Base-by-base conservation (phyloP, 2,329 filamentous ascomycete genomes). In the Trichoderma simmonsii region DNA sequence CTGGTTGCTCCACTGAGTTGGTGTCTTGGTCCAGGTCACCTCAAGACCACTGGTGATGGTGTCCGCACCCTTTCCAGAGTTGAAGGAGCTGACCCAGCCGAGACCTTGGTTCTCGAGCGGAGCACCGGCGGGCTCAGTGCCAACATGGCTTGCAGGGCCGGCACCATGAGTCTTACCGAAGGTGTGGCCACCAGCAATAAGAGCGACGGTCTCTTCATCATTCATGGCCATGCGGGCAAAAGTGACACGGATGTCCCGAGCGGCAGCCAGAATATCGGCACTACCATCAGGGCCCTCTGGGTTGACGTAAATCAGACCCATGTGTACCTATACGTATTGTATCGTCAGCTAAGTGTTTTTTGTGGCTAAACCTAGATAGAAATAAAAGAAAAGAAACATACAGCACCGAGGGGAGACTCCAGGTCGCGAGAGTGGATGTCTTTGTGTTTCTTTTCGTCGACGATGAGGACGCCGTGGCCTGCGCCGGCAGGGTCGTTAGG, bases 151-250 rank as follows among this genome's bases (percentile, higher is more conserved):
- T 21, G 86, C 82, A 18, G 89, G 83, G 71, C 83, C 92, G 36
- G 92, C 92, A 76, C 92, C 92, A 81, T 95, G 92, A 0, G 92
- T 93, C 88, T 95, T 95, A 77, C 92, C 92, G 76, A 95, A 93
- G 30, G 89, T 86, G 85, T 95, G 92, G 51, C 92, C 92, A 78
- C 92, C 92, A 51, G 90, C 90, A 79, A 95, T 94, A 60, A 95
- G 84, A 15, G 92, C 92, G 69, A 93, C 92, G 0, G 92, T 95
- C 85, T 95, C 92, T 82, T 93, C 90, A 79, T 94, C 91, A 79
- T 93, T 89, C 92, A 95, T 94, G 73, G 90, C 92, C 92, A 95
- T 94, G 80, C 92, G 91, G 74, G 86, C 86, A 76, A 94, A 95
- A 21, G 92, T 93, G 72, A 85, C 86, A 74, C 91, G 91, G 78